These are phyloP conservation scores for Amaranthus hypochondriacus DNA, from an alignment of 148 eudicot genomes.

Conservation along the genomic window DNA sequence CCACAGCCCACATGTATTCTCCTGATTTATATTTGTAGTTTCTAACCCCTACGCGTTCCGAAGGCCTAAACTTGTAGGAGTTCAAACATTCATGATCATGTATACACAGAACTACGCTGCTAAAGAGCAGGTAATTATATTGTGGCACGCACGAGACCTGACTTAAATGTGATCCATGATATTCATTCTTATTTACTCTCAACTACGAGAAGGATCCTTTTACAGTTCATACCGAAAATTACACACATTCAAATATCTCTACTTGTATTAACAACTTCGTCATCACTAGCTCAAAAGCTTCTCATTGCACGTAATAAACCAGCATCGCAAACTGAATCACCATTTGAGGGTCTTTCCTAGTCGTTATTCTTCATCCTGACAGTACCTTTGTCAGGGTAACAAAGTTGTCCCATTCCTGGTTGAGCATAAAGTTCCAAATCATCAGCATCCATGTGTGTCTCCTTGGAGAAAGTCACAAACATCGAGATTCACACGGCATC, in stretches of 20 bases:
- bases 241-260: neutral
- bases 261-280: conserved; percentile 13
- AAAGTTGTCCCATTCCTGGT: conserved; percentile 1
- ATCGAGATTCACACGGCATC: conserved; percentile 1
- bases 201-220: conserved; percentile 1
- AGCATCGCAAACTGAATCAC: neutral
- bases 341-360: neutral
- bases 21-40: too few relatives aligned
- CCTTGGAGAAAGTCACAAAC: neutral
- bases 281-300: conserved; percentile 4
- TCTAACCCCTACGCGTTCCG: too few relatives aligned
- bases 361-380: neutral
- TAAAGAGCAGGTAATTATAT: too few relatives aligned
- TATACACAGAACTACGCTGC: too few relatives aligned
- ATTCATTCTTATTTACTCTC: neutral
- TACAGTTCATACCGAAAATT: neutral
- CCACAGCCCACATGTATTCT: too few relatives aligned
- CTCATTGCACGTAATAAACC: neutral
- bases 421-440: neutral
- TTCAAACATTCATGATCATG: too few relatives aligned
- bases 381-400: neutral
- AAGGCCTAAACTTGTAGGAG: too few relatives aligned
- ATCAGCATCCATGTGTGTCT: neutral
- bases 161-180: neutral
- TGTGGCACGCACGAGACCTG: too few relatives aligned